Conservation (phyloP, 768 basidiomycete species). For the Termitomyces sp. region DNA sequence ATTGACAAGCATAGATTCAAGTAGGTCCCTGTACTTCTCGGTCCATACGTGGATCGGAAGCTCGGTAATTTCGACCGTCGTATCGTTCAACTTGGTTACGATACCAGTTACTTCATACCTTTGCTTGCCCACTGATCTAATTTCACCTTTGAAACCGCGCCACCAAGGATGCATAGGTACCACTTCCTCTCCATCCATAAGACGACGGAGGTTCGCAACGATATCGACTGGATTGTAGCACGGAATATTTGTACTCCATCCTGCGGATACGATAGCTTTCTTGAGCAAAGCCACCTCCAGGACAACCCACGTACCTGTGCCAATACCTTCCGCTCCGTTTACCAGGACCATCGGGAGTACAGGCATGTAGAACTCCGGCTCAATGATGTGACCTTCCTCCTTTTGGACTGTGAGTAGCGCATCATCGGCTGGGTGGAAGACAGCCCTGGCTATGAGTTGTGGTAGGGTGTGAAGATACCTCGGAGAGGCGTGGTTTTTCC, state of each 20-base stretch:
- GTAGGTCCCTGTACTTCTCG: conserved; percentile 82
- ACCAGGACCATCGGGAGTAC: conserved; percentile 82
- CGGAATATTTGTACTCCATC: conserved; percentile 93
- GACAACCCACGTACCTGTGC: conserved; percentile 60
- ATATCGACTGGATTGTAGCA: conserved; percentile 91
- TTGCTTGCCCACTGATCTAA: conserved; percentile 76
- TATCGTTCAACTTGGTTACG: conserved; percentile 71
- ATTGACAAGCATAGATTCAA: conserved; percentile 71
- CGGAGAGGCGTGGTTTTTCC: conserved; percentile 94
- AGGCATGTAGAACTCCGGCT: conserved; percentile 95
- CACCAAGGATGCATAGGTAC: conserved; percentile 95
- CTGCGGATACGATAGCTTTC: conserved; percentile 28
- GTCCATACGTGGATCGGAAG: conserved; percentile 97
- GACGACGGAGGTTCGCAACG: conserved; percentile 76
- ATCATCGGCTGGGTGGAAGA: conserved; percentile 85
- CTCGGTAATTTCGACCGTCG: conserved; percentile 93
- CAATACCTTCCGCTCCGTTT: conserved; percentile 97
- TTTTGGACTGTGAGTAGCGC: conserved; percentile 75
- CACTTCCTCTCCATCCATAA: conserved; percentile 82
- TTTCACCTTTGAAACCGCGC: conserved; percentile 88
- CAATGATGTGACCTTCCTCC: conserved; percentile 83
- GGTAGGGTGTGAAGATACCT: conserved; percentile 93
- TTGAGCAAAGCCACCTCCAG: neutral
- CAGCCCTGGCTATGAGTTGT: conserved; percentile 60
- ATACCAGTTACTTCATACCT: conserved; percentile 81